Evolutionary conservation across 2,329 filamentous ascomycete species (phyloP).

Genomic region (Aspergillus persii): DNA sequence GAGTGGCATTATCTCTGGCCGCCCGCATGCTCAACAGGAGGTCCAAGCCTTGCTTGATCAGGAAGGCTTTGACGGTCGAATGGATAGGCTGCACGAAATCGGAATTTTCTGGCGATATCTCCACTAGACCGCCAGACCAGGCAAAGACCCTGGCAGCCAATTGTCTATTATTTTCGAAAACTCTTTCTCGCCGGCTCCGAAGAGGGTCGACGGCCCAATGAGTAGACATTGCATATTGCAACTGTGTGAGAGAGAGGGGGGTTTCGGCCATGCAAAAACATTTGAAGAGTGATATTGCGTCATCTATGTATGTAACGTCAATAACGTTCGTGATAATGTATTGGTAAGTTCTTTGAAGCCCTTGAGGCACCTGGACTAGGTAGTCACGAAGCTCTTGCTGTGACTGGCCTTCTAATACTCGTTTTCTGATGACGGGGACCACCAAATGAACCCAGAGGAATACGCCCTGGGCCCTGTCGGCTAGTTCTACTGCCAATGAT

Average conservation of each 20-base stretch:
- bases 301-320: not conserved
- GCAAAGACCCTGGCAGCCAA: too few species aligned
- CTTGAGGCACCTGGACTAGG: slow-evolving; percentile 7
- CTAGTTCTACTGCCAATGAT: slow-evolving; percentile 1
- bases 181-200: too few species aligned
- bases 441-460: slow-evolving; percentile 13
- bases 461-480: slow-evolving; percentile 4
- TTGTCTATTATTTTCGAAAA: too few species aligned
- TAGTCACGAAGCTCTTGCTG: slow-evolving; percentile 1
- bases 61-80: too few species aligned
- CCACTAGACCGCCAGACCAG: too few species aligned
- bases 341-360: slow-evolving; percentile 8
- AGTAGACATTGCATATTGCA: not conserved
- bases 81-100: too few species aligned
- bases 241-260: slow-evolving; percentile 8
- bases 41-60: too few species aligned
- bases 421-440: slow-evolving; percentile 1
- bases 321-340: slow-evolving; percentile 9
- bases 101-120: too few species aligned
- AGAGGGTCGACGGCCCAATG: too few species aligned
- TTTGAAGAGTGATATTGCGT: slow-evolving; percentile 6
- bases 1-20: too few species aligned
- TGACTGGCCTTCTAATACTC: slow-evolving; percentile 7
- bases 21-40: too few species aligned
- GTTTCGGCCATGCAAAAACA: slow-evolving; percentile 13